These are phyloP conservation scores for Debaryomyces subglobosus DNA, from an alignment of 1,139 yeast genomes.

Conservation along the genomic window DNA sequence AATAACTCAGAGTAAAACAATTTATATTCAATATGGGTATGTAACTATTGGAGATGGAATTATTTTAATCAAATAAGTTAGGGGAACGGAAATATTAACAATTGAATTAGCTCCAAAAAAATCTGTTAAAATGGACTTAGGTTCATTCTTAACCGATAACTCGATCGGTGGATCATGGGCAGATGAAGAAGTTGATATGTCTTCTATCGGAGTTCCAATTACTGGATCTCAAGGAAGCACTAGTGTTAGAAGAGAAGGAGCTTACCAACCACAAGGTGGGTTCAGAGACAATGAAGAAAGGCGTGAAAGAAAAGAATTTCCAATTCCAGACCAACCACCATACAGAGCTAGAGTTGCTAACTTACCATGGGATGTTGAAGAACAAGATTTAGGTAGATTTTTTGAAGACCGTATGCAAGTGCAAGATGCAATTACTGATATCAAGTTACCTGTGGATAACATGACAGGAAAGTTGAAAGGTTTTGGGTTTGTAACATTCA, in stretches of 20 bases:
- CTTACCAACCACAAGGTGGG: slow-evolving; percentile 5
- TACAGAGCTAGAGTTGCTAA: slow-evolving; percentile 86
- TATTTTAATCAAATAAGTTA: slow-evolving; percentile 3
- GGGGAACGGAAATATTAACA: slow-evolving; percentile 13
- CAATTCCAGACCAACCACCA: slow-evolving; percentile 91
- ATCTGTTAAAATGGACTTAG: slow-evolving; percentile 52
- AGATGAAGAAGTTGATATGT: slow-evolving; percentile 60
- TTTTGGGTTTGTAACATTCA: slow-evolving; percentile 84
- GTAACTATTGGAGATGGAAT: slow-evolving; percentile 8
- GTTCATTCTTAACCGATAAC: slow-evolving; percentile 53
- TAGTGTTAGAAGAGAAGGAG: slow-evolving; percentile 14
- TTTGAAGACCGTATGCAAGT: slow-evolving; percentile 64
- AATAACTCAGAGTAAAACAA: not conserved
- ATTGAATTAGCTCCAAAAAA: slow-evolving; percentile 45
- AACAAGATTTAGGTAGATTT: slow-evolving; percentile 65
- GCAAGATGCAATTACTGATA: slow-evolving; percentile 53
- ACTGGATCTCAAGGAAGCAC: slow-evolving; percentile 21
- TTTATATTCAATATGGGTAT: slow-evolving; percentile 20
- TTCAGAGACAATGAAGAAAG: slow-evolving; percentile 19
- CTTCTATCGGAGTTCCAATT: slow-evolving; percentile 54
- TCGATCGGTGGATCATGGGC: slow-evolving; percentile 59
- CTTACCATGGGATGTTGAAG: slow-evolving; percentile 81
- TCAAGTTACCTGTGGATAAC: slow-evolving; percentile 71
- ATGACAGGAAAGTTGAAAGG: slow-evolving; percentile 72
- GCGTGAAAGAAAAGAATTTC: slow-evolving; percentile 65